Base-by-base conservation (phyloP, 2,329 filamentous ascomycete species). In the Zymoseptoria pseudotritici region DNA sequence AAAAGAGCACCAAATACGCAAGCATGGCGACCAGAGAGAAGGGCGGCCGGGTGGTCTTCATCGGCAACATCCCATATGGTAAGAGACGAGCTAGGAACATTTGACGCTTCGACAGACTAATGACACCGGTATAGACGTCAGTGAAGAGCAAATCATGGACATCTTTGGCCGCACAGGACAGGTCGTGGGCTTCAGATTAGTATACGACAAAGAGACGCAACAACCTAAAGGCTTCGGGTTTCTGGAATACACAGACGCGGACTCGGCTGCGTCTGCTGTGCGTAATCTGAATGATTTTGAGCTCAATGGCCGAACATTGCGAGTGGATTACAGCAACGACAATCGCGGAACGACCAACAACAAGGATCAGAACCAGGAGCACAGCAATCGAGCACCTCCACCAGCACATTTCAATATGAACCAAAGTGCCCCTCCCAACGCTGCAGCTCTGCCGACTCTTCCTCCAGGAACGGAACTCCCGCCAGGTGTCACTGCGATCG, bases 221-320 rank as follows among this genome's bases (percentile, higher is more conserved):
- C 86, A 91, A 59, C 92, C 94, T 0, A 97, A 97, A 75, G 94
- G 94, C 19, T 99, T 96, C 73, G 94, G 94, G 42, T 99, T 97
- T 70, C 90, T 92, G 70, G 93, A 97, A 74, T 99, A 96, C 72
- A 89, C 91, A 58, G 94, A 97, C 72, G 86, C 90, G 61, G 93
- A 96, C 83, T 82, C 91, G 24, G 94, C 94, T 31, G 91, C 93
- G 46, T 96, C 91, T 2, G 94, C 94, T 2, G 93, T 97, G 54
- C 88, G 93, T 67, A 97, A 99, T 73, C 80, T 97, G 56, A 96
- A 97, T 78, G 91, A 96, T 74, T 87, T 91, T 77, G 93, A 97
- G 74, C 86, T 97, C 72, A 95, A 96, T 87, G 91, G 91, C 58
- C 86, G 94, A 70, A 96, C 96, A 75, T 83, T 99, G 64, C 86